Conservation (phyloP, 805 yeast species). For the Hanseniaspora thailandica region DNA sequence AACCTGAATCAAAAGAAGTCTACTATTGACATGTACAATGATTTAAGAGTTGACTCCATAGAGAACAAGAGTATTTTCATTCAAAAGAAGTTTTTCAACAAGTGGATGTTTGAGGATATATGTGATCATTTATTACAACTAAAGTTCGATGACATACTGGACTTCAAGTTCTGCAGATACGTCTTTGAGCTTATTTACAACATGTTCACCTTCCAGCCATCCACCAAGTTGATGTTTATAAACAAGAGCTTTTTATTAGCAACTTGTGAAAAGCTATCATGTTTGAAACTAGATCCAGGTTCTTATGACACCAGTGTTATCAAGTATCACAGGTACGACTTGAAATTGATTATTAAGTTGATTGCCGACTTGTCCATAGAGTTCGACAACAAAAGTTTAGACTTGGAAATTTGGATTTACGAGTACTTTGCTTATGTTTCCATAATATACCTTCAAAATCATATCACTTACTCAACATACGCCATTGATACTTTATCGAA, state of each 20-base stretch:
- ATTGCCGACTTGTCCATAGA: conserved; percentile 7
- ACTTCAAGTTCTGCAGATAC: conserved; percentile 9
- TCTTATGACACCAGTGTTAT: background rate
- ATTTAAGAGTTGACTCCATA: background rate
- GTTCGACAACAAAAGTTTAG: conserved; percentile 5
- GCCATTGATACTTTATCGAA: conserved; percentile 14
- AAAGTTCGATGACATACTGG: background rate
- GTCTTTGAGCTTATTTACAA: conserved; percentile 9
- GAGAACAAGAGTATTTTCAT: background rate
- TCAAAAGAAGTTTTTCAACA: background rate
- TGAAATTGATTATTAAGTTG: conserved; percentile 10
- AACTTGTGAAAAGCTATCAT: background rate
- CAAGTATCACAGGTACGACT: conserved; percentile 10
- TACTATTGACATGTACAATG: background rate
- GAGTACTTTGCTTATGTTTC: conserved; percentile 8
- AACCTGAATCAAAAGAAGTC: conserved; percentile 2
- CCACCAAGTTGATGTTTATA: background rate
- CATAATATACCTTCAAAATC: conserved; percentile 3
- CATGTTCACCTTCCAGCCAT: conserved; percentile 2
- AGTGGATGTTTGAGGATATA: conserved; percentile 5
- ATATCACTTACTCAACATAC: conserved; percentile 12
- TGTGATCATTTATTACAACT: background rate
- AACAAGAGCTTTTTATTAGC: background rate
- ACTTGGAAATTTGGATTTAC: background rate
- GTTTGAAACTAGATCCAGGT: background rate